Base-by-base conservation (phyloP, 768 basidiomycete genomes). In the Termitomyces sp. region DNA sequence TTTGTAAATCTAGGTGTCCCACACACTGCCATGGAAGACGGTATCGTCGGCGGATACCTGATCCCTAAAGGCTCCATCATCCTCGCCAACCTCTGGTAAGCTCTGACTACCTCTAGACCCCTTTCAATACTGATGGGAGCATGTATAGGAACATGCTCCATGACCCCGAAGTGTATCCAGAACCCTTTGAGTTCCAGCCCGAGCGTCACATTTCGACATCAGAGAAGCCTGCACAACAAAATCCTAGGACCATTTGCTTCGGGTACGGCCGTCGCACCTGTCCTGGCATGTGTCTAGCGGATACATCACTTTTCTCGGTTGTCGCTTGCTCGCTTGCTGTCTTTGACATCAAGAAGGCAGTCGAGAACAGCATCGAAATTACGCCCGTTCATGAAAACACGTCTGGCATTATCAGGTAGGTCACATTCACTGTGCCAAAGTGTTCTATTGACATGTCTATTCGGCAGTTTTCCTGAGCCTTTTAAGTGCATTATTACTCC, bases 41-140 rank as follows among this genome's bases (percentile, higher is more conserved):
- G 75, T 32, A 67, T 71, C 29, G 66, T 75, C 41, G 57, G 65
- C 4, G 78, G 76, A 7, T 78, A 78, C 55, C 66, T 73, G 23
- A 73, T 83, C 41, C 80, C 81, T n/a, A 80, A 81, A 59, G 75
- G 72, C 9, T 60, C 77, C 0, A 63, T 79, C 33, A 73, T 82
- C 46, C 59, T 80, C 39, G 65, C 69, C 6, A 82, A 82, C 52
- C 64, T 78, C 33, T 81, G 79, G 81, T 78, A 33, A n/a, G 63
- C 54, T 13, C 33, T 42, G 18, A 20, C 18, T 53, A 13, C 18
- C 32, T 16, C 6, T 11, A 18, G 9, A 27, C 13, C 13, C 36
- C 9, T 22, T n/a, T 4, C 12, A 16, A 42, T 13, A 43, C 15
- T 46, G n/a, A 40, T 36, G 44, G 0, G 47, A 33, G 1, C 15